Conservation (phyloP, 139 green algal genomes). For the Auxenochlorella pyrenoidosa region DNA sequence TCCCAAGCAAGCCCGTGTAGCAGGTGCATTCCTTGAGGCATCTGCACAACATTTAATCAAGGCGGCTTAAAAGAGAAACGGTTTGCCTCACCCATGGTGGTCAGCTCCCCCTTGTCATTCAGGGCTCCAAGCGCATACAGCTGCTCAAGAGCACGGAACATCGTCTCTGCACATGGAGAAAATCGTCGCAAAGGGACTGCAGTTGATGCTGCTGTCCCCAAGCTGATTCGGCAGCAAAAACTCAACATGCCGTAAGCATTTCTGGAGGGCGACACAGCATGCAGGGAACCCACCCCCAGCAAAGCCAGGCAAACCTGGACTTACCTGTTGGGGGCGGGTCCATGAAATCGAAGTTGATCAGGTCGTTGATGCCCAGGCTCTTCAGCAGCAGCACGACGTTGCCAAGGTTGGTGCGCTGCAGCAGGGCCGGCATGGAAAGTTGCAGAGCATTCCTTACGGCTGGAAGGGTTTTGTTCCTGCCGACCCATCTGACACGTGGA, state of each 20-base stretch:
- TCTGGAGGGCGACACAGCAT: too few species aligned
- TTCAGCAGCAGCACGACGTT: slow-evolving; percentile 99
- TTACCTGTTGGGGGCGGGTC: slow-evolving; percentile 85
- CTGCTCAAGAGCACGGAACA: slow-evolving; percentile 94
- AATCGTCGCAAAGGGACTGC: not conserved
- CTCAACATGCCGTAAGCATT: too few species aligned
- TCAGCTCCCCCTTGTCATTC: slow-evolving; percentile 94
- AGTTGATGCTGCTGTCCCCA: too few species aligned
- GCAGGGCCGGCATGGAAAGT: not conserved
- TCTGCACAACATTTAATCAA: too few species aligned
- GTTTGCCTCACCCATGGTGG: slow-evolving; percentile 72
- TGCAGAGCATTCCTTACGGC: too few species aligned
- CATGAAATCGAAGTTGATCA: slow-evolving; percentile 99
- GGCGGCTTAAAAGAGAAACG: too few species aligned
- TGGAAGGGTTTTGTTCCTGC: too few species aligned
- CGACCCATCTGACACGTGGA: too few species aligned
- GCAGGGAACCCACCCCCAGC: too few species aligned
- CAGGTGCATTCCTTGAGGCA: too few species aligned
- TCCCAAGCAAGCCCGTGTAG: too few species aligned
- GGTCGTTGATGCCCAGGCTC: slow-evolving; percentile 97
- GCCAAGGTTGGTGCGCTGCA: slow-evolving; percentile 95
- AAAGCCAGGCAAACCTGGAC: not conserved
- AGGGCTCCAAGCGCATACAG: slow-evolving; percentile 97
- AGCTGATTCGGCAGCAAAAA: too few species aligned
- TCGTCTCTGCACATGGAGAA: slow-evolving; percentile 67